Evolutionary conservation across 176 grass and related monocot genomes (phyloP), one percentile per base, ranked within the genome.

Genomic region (Urochloa ruziziensis): DNA sequence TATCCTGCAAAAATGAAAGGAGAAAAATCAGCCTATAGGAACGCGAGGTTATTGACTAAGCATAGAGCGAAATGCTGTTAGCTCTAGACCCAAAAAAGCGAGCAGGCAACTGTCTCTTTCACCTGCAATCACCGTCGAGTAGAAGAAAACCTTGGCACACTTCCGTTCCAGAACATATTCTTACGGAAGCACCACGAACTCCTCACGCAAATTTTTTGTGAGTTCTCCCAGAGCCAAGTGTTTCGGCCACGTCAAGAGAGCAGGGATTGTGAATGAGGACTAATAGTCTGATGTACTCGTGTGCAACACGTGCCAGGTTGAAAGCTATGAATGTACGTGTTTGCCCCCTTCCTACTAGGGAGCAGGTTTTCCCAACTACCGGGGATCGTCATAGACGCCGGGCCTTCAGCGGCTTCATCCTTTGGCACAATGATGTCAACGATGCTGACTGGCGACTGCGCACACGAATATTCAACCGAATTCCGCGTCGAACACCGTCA

Each of bases 211-310:
- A 1, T 0, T 35, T 46, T 32, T 49, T 34, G n/a, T n/a, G n/a
- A n/a, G n/a, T n/a, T n/a, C 21, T 56, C 9, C 35, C 12, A 37
- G 4, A 2, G 35, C 64, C 21, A 68, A 14, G 53, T 5, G 53
- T 56, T 36, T 7, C 4, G 0, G 19, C 2, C 15, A 73, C 36
- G n/a, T 78, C 71, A 54, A 15, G 35, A 39, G 7, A n/a, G n/a
- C n/a, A n/a, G n/a, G n/a, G n/a, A n/a, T n/a, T n/a, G n/a, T n/a
- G n/a, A n/a, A n/a, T n/a, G n/a, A n/a, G n/a, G n/a, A n/a, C n/a
- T n/a, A n/a, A n/a, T n/a, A n/a, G n/a, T n/a, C n/a, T n/a, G 69
- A 74, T 74, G 70, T 28, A 52, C 27, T 4, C 44, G 70, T 73
- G 44, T 7, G n/a, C n/a, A n/a, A n/a, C n/a, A n/a, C n/a, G n/a